Evolutionary conservation across 768 basidiomycete genomes (phyloP).

Genomic region (Lentinula guzmanii): DNA sequence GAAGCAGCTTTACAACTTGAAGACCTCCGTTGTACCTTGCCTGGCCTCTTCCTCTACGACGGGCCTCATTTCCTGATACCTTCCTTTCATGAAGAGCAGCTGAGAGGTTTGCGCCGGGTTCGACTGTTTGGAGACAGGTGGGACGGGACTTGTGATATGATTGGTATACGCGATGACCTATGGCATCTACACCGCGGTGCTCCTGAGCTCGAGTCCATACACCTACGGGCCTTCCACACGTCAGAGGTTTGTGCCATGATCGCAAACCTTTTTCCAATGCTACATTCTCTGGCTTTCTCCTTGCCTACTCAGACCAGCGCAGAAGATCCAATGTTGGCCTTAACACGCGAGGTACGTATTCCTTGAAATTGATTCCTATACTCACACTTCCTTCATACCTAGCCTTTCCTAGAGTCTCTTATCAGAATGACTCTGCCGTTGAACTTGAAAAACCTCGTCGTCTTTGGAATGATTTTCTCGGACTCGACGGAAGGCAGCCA

Average conservation of each 20-base stretch:
- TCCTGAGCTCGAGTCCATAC: slow-evolving; percentile 8
- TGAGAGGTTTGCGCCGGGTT: slow-evolving; percentile 8
- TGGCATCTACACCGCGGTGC: slow-evolving; percentile 5
- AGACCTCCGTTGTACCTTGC: neutral
- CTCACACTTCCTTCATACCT: neutral
- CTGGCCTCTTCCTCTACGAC: slow-evolving; percentile 2
- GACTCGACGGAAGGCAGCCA: slow-evolving; percentile 8
- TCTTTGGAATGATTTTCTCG: slow-evolving; percentile 11
- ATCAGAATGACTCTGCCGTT: slow-evolving; percentile 9
- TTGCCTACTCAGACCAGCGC: slow-evolving; percentile 8
- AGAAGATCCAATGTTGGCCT: slow-evolving; percentile 10
- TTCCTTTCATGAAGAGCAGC: slow-evolving; percentile 5
- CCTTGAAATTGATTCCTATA: neutral
- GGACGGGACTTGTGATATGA: slow-evolving; percentile 10
- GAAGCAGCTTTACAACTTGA: neutral
- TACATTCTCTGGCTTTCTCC: slow-evolving; percentile 9
- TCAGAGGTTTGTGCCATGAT: slow-evolving; percentile 7
- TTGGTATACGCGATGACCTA: slow-evolving; percentile 9
- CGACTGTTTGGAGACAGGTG: slow-evolving; percentile 10
- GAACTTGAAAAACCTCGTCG: slow-evolving; percentile 7
- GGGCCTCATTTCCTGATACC: slow-evolving; percentile 6
- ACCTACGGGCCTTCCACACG: slow-evolving; percentile 11
- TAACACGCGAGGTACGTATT: slow-evolving; percentile 10
- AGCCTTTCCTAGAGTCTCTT: slow-evolving; percentile 9
- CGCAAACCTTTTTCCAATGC: slow-evolving; percentile 6